Evolutionary conservation across 169 alveolate genomes (phyloP).

Genomic region (Plasmodium inui): DNA sequence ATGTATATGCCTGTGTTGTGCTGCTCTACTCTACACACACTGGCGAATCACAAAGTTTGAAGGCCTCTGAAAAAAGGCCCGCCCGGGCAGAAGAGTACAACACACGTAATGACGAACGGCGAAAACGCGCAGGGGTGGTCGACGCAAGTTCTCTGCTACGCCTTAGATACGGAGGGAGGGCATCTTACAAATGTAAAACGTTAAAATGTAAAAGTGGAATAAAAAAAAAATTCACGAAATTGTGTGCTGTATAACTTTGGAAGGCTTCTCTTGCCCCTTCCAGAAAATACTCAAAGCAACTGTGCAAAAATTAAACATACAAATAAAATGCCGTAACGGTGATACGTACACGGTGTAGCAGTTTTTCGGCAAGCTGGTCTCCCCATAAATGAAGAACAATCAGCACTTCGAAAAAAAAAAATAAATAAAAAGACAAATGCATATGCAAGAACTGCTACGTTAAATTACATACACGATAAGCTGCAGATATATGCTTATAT

Average conservation of each 20-base stretch:
- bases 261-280: background rate
- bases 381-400: background rate
- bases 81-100: background rate
- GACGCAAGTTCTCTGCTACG: background rate
- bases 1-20: background rate
- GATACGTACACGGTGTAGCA: background rate
- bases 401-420: background rate
- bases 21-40: background rate
- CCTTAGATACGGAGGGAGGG: background rate
- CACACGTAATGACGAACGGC: background rate
- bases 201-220: background rate
- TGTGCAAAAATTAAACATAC: background rate
- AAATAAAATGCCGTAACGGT: background rate
- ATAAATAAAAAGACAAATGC: background rate
- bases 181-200: background rate
- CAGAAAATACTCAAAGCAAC: background rate
- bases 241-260: background rate
- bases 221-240: background rate
- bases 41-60: background rate
- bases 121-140: background rate
- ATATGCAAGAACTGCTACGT: background rate
- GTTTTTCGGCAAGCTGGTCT: background rate
- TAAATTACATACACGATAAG: background rate
- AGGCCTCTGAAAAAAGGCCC: background rate
- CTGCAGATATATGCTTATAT: background rate